A percentile compares a stretch with the other conserved stretches of the same genome.
phyloP scores from a whole-genome alignment of 352 stramenopile species.

The Phytophthora rubi region DNA sequence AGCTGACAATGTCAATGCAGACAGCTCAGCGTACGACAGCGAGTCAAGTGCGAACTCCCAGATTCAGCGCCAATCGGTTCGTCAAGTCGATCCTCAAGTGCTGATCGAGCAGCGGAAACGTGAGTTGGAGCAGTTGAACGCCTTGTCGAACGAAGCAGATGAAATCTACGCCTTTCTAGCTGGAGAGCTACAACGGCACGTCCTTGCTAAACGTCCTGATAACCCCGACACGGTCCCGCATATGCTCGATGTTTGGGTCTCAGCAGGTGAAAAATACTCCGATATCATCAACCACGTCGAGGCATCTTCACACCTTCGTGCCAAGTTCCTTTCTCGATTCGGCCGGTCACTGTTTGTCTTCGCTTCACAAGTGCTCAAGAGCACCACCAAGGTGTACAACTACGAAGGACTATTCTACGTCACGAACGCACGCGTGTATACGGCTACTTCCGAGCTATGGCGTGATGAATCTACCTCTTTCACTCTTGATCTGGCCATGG shows the following conservation, averaged over 20 bases:
- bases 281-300: constrained; percentile 56
- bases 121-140: constrained; percentile 30
- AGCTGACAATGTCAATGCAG: constrained; percentile 6
- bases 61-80: constrained; percentile 3
- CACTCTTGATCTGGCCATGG: constrained; percentile 56
- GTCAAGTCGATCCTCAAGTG: constrained; percentile 15
- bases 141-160: constrained; percentile 57
- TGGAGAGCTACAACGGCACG: constrained; percentile 50
- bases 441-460: constrained; percentile 45
- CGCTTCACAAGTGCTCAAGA: constrained; percentile 63
- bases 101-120: constrained; percentile 11
- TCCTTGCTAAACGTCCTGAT: constrained; percentile 39
- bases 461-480: constrained; percentile 40
- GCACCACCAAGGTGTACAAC: constrained; percentile 60
- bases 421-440: constrained; percentile 63
- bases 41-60: constrained; percentile 24
- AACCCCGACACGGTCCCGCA: constrained; percentile 47
- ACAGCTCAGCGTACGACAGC: constrained; percentile 19
- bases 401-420: constrained; percentile 69
- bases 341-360: constrained; percentile 68
- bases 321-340: constrained; percentile 54
- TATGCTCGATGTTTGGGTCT: constrained; percentile 73
- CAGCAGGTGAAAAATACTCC: constrained; percentile 73
- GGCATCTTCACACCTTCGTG: constrained; percentile 28
- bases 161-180: constrained; percentile 68